Percentiles rank a stretch among this genome's conserved stretches.
These are phyloP conservation scores for Cyclospora cayetanensis DNA, from an alignment of 169 alveolate genomes.

Conservation along the genomic window DNA sequence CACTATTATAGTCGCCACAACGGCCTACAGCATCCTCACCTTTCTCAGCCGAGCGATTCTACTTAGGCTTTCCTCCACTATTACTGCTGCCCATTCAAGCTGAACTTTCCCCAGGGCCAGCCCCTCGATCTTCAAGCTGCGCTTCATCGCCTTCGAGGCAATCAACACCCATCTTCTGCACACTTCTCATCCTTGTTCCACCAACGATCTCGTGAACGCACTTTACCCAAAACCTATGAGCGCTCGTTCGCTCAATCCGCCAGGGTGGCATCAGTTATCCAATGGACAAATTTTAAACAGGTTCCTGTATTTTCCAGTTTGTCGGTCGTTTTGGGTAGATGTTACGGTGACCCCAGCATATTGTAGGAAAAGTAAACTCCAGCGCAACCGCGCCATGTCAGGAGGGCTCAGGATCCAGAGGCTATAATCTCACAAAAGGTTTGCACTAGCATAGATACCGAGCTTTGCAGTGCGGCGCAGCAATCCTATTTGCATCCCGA, in stretches of 20 bases:
- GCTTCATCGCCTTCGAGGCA: neutral
- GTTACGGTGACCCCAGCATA: neutral
- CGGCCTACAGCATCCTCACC: too few species aligned
- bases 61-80: neutral
- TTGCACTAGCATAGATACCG: neutral
- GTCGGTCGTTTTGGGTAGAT: neutral
- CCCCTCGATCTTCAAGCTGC: neutral
- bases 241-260: neutral
- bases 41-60: too few species aligned
- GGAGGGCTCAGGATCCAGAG: neutral
- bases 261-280: constrained; percentile 31
- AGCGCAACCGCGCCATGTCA: neutral
- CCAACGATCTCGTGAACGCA: neutral
- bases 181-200: neutral
- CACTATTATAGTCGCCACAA: too few species aligned
- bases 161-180: neutral
- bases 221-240: neutral
- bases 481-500: neutral
- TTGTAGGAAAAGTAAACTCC: neutral
- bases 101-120: neutral
- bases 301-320: neutral
- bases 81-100: neutral
- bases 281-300: constrained; percentile 5
- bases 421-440: too few species aligned
- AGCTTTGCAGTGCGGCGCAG: neutral